Evolutionary conservation across 176 grass and related monocot genomes (phyloP), one percentile per base, ranked within the genome.

Genomic region (Bolboschoenus planiculmis): DNA sequence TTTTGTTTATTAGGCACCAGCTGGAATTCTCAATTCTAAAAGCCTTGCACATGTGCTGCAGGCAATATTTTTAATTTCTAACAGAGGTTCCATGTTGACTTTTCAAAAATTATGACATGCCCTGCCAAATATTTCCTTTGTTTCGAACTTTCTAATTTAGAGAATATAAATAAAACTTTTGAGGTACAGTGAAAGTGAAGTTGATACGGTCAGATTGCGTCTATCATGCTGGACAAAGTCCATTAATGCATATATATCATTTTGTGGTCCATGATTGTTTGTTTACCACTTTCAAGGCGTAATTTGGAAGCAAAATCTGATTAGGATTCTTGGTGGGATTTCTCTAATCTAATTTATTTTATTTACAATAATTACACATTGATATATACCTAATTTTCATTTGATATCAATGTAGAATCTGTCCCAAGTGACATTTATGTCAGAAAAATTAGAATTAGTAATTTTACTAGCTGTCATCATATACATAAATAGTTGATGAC

Each of bases 311-410:
- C 6, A 48, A 76, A 51, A 44, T 51, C 72, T 76, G 42, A 76
- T 76, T 51, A 76, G 44, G 72, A 76, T 76, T 76, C 72, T 48
- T 76, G 43, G 72, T 51, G 5, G 9, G 4, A 76, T 10, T 50
- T 76, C 44, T 31, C 26, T 50, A 76, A 48, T 76, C 16, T 43
- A 51, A 50, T 30, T 10, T 20, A 39, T n/a, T 70, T 39, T 39
- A 13, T 67, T 67, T 67, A 30, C 4, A n/a, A n/a, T 39, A 39
- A 39, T 37, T 10, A 70, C 65, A 40, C 4, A n/a, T 40, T 40
- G 7, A 40, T 40, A 68, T 40, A 68, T 6, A 1, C 64, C 35
- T 39, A 68, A n/a, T 23, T 71, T 63, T 65, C 0, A 23, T 71
- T 71, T 71, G 5, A 50, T 23, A 4, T 43, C 67, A 5, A 74